Base-by-base conservation (phyloP, 2,329 filamentous ascomycete species). In the Colletotrichum salicis region DNA sequence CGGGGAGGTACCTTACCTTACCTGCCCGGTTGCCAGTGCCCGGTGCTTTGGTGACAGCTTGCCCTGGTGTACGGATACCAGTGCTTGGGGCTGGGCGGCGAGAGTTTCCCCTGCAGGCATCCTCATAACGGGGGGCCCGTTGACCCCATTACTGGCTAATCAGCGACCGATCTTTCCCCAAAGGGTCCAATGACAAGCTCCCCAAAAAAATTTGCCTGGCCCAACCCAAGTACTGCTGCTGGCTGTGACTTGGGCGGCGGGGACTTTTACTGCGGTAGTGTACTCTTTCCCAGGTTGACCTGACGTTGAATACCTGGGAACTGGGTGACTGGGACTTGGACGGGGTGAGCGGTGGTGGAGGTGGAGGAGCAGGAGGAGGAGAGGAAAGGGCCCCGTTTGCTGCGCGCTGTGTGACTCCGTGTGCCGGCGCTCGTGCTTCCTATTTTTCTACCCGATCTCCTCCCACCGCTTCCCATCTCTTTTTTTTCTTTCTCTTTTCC, bases 151-250 rank as follows among this genome's bases (percentile, higher is more conserved):
- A 48, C 64, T 48, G 41, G 52, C 69, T 51, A 63, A 68, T 71
- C 69, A 63, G 51, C 61, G 45, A n/a, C 58, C n/a, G 56, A 51
- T 13, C 41, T 66, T 70, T 35, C 55, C 56, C 56, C 41, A 33
- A 55, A 58, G 66, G 70, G 70, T 64, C 71, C 73, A 73, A 70
- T 74, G 73, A 73, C 48, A 69, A 73, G 71, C 64, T 71, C 60
- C 22, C 45, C 59, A 69, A 62, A 61, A 61, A 62, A 62, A 65
- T 71, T 71, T 71, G 70, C 62, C 57, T 63, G 1, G 51, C 52
- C 35, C 60, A 63, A 51, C 59, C 29, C 29, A 48, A 62, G 51
- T 41, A 55, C 54, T 48, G 51, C 58, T 51, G 51, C 59, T 60
- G 62, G 64, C 55, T 52, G 58, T 56, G 62, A 61, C 70, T 54